Conservation (phyloP, 164 flowering plant species). For the Magnolia kwangsiensis region DNA sequence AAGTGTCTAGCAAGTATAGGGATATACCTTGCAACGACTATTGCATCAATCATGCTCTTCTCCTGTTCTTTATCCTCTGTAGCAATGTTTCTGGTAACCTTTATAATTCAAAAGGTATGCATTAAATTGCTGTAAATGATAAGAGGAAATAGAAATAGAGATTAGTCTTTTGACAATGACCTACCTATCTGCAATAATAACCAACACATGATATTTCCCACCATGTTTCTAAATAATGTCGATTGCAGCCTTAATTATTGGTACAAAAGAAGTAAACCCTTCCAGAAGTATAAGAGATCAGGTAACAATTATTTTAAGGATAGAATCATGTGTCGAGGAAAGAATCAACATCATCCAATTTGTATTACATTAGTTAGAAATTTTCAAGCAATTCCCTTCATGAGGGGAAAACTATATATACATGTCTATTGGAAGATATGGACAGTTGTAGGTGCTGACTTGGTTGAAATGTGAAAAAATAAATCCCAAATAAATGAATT, state of each 20-base stretch:
- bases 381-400: neutral
- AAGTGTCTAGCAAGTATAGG: too few species aligned
- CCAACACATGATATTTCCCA: conserved; percentile 71
- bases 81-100: conserved; percentile 12
- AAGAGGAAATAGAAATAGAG: neutral
- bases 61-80: conserved; percentile 5
- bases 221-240: conserved; percentile 63
- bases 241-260: conserved; percentile 63
- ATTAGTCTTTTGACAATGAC: conserved; percentile 17
- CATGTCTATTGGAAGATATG: too few species aligned
- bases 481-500: too few species aligned
- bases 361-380: neutral
- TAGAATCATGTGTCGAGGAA: neutral
- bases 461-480: too few species aligned
- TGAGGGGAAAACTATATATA: neutral
- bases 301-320: neutral
- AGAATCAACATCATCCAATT: neutral
- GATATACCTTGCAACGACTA: conserved; percentile 7
- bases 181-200: conserved; percentile 42
- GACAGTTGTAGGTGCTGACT: too few species aligned
- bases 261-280: conserved; percentile 82
- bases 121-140: neutral
- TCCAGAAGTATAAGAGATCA: neutral
- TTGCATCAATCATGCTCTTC: conserved; percentile 2
- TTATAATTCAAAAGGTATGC: neutral